Conservation (phyloP, 371 early-diverging fungal species). For the Lichtheimia hyalospora region DNA sequence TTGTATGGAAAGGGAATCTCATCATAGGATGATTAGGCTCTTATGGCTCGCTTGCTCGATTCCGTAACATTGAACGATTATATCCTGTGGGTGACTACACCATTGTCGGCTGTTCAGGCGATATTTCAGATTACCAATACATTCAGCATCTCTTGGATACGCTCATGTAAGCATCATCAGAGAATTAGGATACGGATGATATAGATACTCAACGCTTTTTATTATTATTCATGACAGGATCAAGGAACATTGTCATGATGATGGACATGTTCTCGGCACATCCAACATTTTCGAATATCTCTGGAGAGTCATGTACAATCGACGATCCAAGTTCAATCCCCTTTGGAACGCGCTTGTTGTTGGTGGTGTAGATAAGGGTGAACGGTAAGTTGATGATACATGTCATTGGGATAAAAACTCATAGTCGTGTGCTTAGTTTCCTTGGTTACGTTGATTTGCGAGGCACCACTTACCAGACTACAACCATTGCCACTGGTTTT, state of each 20-base stretch:
- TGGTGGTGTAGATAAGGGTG: constrained; percentile 85
- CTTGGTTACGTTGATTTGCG: constrained; percentile 95
- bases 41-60: constrained; percentile 95
- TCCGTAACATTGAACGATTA: constrained; percentile 90
- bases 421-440: constrained; percentile 53
- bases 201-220: not conserved
- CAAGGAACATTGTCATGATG: constrained; percentile 85
- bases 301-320: constrained; percentile 91
- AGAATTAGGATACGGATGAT: not conserved
- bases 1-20: too few relatives aligned
- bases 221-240: constrained; percentile 59
- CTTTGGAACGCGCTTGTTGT: constrained; percentile 96
- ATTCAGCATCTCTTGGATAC: constrained; percentile 83
- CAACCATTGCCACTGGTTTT: constrained; percentile 97
- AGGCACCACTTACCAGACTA: constrained; percentile 93
- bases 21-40: constrained; percentile 63
- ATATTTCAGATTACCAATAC: constrained; percentile 94
- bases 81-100: constrained; percentile 81
- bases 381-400: constrained; percentile 35
- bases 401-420: not conserved
- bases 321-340: constrained; percentile 92
- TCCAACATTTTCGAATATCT: constrained; percentile 89
- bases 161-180: constrained; percentile 65
- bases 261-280: constrained; percentile 86
- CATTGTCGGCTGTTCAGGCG: constrained; percentile 92